Evolutionary conservation across 352 stramenopile genomes (phyloP).

Genomic region (Pilasporangium apinafurcum): DNA sequence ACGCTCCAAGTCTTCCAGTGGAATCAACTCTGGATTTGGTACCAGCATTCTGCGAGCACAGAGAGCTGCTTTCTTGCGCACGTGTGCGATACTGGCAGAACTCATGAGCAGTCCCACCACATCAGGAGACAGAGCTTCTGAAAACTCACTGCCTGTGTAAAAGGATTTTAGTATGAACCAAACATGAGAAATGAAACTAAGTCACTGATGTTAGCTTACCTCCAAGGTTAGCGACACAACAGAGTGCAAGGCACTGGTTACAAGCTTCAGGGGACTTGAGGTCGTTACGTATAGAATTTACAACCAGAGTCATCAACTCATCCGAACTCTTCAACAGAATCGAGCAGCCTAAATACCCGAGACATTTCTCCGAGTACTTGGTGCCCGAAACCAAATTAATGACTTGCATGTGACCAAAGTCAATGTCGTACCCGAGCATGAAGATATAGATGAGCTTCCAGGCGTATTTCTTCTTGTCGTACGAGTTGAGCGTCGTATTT

Average conservation of each 20-base stretch:
- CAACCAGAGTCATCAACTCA: constrained; percentile 88
- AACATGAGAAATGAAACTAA: constrained; percentile 1
- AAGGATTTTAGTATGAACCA: too few relatives aligned
- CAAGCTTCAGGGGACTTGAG: constrained; percentile 82
- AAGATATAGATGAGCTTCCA: constrained; percentile 99
- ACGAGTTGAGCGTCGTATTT: constrained; percentile 81
- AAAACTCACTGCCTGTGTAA: constrained; percentile 92
- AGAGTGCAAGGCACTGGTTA: constrained; percentile 93
- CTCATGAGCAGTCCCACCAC: constrained; percentile 91
- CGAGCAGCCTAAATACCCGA: constrained; percentile 96
- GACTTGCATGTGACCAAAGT: constrained; percentile 98
- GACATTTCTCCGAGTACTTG: constrained; percentile 93
- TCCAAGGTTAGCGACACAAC: constrained; percentile 94
- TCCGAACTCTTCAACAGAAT: constrained; percentile 92
- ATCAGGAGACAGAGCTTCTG: constrained; percentile 91
- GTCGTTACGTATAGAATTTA: constrained; percentile 97
- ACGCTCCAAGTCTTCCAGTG: constrained; percentile 69
- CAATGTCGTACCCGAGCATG: constrained; percentile 98
- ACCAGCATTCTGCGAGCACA: constrained; percentile 92
- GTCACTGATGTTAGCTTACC: too few relatives aligned
- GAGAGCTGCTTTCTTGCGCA: constrained; percentile 97
- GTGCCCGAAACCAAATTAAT: constrained; percentile 92
- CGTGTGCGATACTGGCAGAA: constrained; percentile 87
- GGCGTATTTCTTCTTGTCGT: constrained; percentile 99
- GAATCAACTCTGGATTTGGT: constrained; percentile 90